Evolutionary conservation across 805 yeast species (phyloP).

Genomic region (Schizosaccharomyces pombe): ASM294v3 CU329670.1:3057501-3058000

Average conservation of each 20-base stretch:
- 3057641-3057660: slow-evolving; percentile 66
- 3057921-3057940: slow-evolving; percentile 69
- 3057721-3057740: slow-evolving; percentile 73
- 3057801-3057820: slow-evolving; percentile 91
- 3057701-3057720: slow-evolving; percentile 72
- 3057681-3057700: slow-evolving; percentile 85
- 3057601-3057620: slow-evolving; percentile 99
- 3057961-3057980: slow-evolving; percentile 89
- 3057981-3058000: slow-evolving; percentile 97
- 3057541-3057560: slow-evolving; percentile 68
- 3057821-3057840: slow-evolving; percentile 78
- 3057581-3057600: slow-evolving; percentile 63
- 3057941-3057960: slow-evolving; percentile 74
- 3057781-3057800: slow-evolving; percentile 85
- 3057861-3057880: slow-evolving; percentile 83
- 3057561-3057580: slow-evolving; percentile 39
- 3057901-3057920: slow-evolving; percentile 80
- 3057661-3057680: slow-evolving; percentile 61
- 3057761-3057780: slow-evolving; percentile 74
- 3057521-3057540: slow-evolving; percentile 53
- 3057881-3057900: slow-evolving; percentile 77
- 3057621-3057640: slow-evolving; percentile 92
- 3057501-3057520: slow-evolving; percentile 42
- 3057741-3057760: slow-evolving; percentile 68
- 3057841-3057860: slow-evolving; percentile 97